Base-by-base conservation (phyloP, 2,329 filamentous ascomycete species). In the Ophidiomyces ophidiicola region DNA sequence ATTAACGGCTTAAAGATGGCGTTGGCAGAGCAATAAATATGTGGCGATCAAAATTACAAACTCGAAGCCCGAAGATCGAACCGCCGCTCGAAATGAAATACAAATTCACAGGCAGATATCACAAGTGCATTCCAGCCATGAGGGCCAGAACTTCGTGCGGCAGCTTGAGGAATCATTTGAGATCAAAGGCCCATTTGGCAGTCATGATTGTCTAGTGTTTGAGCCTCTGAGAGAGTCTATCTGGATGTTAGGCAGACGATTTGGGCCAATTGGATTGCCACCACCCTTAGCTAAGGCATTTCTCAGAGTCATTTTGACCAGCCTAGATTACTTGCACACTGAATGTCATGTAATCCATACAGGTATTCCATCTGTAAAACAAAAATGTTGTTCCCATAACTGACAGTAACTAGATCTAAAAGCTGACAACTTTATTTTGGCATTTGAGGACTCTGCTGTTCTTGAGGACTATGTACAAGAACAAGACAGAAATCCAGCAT, bases 331-430 rank as follows among this genome's bases (percentile, higher is more conserved):
- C 45, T 53, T 67, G n/a, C 62, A 67, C 46, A 49, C 57, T 3
- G 54, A 64, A 39, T 64, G 60, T 40, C 53, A 54, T 36, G 43
- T 67, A 17, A 58, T 66, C 14, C 62, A 67, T 46, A 64, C 63
- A 12, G 60, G 62, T 61, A 43, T 17, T 28, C 26, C 17, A n/a
- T n/a, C 25, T 6, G n/a, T 17, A 7, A 23, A 33, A 15, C 10
- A 38, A 20, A 15, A 31, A 38, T 18, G 18, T 30, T 23, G 34
- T 29, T 31, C 10, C 17, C 17, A 19, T 20, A 32, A 25, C 15
- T 37, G 26, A 39, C 24, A 37, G 26, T 7, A 23, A 12, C 3
- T 23, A 54, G 61, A 66, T 46, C 51, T 66, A 18, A 66, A 66
- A 32, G 54, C 61, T 0, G 57, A 63, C 39, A 66, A 66, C 39